These are phyloP conservation scores for Naganishia antarctica DNA, from an alignment of 768 basidiomycete genomes.

Conservation along the genomic window DNA sequence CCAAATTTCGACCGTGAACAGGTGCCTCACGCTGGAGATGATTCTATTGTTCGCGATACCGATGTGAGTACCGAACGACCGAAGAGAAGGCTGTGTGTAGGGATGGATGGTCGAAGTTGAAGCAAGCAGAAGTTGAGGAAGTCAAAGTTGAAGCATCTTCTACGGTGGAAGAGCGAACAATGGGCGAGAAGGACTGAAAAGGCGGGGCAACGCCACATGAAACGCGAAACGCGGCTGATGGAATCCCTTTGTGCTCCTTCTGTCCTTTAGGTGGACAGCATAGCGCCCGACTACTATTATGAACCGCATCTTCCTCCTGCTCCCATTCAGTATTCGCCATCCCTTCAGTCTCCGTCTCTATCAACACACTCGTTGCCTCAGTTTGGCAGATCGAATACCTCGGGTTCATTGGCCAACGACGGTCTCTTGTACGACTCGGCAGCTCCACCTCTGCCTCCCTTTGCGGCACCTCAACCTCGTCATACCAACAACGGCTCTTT, in stretches of 20 bases:
- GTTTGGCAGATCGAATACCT: conserved; percentile 2
- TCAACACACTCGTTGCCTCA: not conserved
- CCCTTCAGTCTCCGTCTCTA: not conserved
- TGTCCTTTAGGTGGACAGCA: conserved; percentile 13
- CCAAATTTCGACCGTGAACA: conserved; percentile 8
- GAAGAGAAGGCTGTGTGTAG: too few species aligned
- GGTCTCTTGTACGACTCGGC: not conserved
- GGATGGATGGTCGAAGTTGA: not conserved
- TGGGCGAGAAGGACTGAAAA: not conserved
- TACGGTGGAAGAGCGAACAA: not conserved
- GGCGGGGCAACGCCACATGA: not conserved
- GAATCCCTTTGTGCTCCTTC: not conserved
- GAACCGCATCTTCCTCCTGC: conserved; percentile 9
- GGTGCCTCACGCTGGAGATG: not conserved
- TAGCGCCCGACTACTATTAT: conserved; percentile 10
- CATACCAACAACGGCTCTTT: not conserved
- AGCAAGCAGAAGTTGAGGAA: not conserved
- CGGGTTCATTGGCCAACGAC: not conserved
- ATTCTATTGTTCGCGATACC: not conserved
- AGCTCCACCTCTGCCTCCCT: not conserved
- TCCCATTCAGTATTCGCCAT: conserved; percentile 7
- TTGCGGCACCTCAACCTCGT: conserved; percentile 14
- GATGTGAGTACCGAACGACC: conserved; percentile 11
- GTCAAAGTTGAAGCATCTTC: conserved; percentile 3
- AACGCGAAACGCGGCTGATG: conserved; percentile 15